Evolutionary conservation across 805 yeast genomes (phyloP).

Genomic region (Pichia deserticola): DNA sequence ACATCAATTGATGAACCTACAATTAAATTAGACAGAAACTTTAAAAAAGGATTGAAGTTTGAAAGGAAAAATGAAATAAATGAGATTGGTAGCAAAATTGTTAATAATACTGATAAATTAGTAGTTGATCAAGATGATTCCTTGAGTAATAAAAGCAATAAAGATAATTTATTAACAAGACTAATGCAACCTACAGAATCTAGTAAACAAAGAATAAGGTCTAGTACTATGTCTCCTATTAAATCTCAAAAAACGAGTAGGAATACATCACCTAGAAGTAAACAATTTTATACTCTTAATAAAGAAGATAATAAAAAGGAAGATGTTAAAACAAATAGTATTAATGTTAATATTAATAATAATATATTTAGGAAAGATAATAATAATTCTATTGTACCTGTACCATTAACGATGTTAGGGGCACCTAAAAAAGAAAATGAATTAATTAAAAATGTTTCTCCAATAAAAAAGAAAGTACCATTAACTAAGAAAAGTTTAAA

Average conservation of each 20-base stretch:
- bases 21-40: constrained; percentile 18
- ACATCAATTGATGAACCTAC: constrained; percentile 23
- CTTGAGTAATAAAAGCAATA: neutral
- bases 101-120: too few relatives aligned
- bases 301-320: neutral
- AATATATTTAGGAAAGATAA: neutral
- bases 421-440: neutral
- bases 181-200: constrained; percentile 22
- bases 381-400: neutral
- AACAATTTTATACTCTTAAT: neutral
- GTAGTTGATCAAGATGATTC: too few relatives aligned
- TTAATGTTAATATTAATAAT: too few relatives aligned
- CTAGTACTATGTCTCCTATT: neutral
- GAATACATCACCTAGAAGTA: neutral
- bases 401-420: neutral
- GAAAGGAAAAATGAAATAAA: neutral
- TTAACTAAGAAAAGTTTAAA: constrained; percentile 22
- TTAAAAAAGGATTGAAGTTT: neutral
- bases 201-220: constrained; percentile 13
- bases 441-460: neutral
- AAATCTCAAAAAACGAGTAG: neutral
- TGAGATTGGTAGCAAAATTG: neutral
- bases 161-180: constrained; percentile 13
- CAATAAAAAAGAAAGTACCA: constrained; percentile 14
- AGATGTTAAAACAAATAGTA: neutral